Base-by-base conservation (phyloP, 345 rosid species). In the Salix udensis region DNA sequence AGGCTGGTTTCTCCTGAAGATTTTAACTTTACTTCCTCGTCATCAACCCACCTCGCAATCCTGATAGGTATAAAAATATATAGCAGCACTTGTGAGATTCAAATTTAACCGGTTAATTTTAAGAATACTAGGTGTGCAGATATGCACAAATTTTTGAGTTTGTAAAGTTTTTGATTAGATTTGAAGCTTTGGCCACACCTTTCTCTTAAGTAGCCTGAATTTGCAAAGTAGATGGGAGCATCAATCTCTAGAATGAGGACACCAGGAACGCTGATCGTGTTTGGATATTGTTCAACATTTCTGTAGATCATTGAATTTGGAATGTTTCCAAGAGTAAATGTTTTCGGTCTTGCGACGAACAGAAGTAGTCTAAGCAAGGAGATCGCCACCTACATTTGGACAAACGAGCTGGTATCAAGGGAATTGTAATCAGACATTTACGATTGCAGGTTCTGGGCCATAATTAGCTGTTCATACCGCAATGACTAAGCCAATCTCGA, bases 171-270 rank as follows among this genome's bases (percentile, higher is more conserved):
- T 12, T 23, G 16, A 14, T 65, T 10, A 30, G 31, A 28, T 34
- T 31, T 14, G 39, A 65, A 18, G 46, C 2, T 36, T 31, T 19
- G 36, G 7, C 24, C 44, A 48, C 82, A 92, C 97, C 98, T 91
- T 46, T 94, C 97, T 85, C 98, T 88, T 55, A 94, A 74, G 86
- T 94, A 94, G 78, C 91, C 67, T 10, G 98, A 68, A 80, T 92
- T 94, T 31, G 97, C 94, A 31, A 92, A 94, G 88, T 89, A 94
- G 77, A 92, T 89, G 31, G 98, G 97, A 53, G 97, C 97, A 76
- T 88, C 89, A 28, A 94, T 90, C 79, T 87, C 88, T 39, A 94
- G 90, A 48, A 91, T 84, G 67, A 94, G 88, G 68, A 92, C 53
- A 19, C 91, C 91, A 10, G 97, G 88, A 40, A 82, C 87, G 65